phyloP scores from a whole-genome alignment of 2,329 filamentous ascomycete species.

The Venturia pyrina region DNA sequence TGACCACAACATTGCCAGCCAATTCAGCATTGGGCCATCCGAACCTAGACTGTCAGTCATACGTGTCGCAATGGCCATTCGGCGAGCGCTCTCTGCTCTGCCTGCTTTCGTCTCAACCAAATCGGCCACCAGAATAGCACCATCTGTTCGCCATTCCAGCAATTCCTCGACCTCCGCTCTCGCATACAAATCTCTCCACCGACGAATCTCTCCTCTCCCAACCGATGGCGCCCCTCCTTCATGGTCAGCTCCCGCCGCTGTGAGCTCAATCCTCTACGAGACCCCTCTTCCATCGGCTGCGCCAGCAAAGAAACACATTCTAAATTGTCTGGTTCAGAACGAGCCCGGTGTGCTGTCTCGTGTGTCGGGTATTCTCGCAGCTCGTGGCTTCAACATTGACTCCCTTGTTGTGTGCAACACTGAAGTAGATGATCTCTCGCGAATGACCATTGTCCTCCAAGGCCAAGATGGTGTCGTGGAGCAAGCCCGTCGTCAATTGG shows the following conservation, averaged over 20 bases:
- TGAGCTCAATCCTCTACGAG: slow-evolving; percentile 98
- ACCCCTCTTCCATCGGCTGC: slow-evolving; percentile 74
- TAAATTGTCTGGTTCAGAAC: slow-evolving; percentile 98
- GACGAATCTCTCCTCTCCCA: slow-evolving; percentile 76
- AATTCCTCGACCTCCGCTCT: slow-evolving; percentile 77
- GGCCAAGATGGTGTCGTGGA: slow-evolving; percentile 96
- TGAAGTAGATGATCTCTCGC: slow-evolving; percentile 89
- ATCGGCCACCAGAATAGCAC: not conserved
- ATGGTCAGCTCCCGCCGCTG: slow-evolving; percentile 83
- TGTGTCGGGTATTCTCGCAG: slow-evolving; percentile 90
- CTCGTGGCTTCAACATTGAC: slow-evolving; percentile 98
- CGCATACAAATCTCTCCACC: slow-evolving; percentile 93
- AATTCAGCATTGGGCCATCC: not conserved
- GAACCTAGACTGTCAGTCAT: not conserved
- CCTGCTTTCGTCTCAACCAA: not conserved
- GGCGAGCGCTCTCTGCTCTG: slow-evolving; percentile 12
- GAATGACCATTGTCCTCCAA: slow-evolving; percentile 97
- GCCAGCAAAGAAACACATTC: slow-evolving; percentile 85
- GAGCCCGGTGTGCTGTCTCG: slow-evolving; percentile 95
- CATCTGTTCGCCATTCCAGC: not conserved
- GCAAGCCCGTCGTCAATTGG: slow-evolving; percentile 87
- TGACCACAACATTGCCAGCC: not conserved
- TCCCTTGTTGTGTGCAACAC: slow-evolving; percentile 96
- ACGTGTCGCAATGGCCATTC: slow-evolving; percentile 5
- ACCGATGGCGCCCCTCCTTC: slow-evolving; percentile 65